phyloP scores from a whole-genome alignment of 257 asterid species.

The Galeopsis tetrahit region DNA sequence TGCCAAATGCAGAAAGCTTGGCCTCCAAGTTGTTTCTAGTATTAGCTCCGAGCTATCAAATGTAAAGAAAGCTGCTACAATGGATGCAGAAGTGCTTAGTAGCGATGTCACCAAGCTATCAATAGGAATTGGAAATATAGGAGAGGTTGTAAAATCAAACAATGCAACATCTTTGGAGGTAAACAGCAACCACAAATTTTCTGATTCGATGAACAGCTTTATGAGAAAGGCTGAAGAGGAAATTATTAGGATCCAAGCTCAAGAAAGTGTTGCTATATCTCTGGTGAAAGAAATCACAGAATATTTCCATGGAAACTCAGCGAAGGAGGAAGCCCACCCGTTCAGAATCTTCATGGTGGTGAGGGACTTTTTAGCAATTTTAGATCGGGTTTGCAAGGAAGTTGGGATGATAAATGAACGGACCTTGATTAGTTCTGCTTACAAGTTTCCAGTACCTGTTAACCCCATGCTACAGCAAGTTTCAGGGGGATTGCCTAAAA shows the following conservation, averaged over 20 bases:
- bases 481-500: constrained; percentile 44
- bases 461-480: constrained; percentile 77
- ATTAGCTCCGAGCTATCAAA: constrained; percentile 78
- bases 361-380: constrained; percentile 73
- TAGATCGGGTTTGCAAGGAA: constrained; percentile 96
- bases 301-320: constrained; percentile 96
- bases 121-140: constrained; percentile 66
- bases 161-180: constrained; percentile 43
- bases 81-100: constrained; percentile 95
- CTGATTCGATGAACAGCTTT: constrained; percentile 68
- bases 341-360: constrained; percentile 95
- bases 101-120: constrained; percentile 80
- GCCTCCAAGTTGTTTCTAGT: constrained; percentile 87
- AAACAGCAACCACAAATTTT: constrained; percentile 49
- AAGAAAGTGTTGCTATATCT: constrained; percentile 88
- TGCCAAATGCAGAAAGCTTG: constrained; percentile 79
- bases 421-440: constrained; percentile 71
- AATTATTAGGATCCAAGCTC: constrained; percentile 86
- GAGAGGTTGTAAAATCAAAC: constrained; percentile 62
- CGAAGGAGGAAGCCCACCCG: constrained; percentile 95
- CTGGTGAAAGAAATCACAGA: constrained; percentile 94
- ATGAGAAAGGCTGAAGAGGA: constrained; percentile 84
- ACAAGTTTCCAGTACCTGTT: constrained; percentile 87
- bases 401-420: constrained; percentile 89
- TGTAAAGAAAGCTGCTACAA: constrained; percentile 93